phyloP scores from a whole-genome alignment of 345 rosid species.

The Eucalyptus paniculata region DNA sequence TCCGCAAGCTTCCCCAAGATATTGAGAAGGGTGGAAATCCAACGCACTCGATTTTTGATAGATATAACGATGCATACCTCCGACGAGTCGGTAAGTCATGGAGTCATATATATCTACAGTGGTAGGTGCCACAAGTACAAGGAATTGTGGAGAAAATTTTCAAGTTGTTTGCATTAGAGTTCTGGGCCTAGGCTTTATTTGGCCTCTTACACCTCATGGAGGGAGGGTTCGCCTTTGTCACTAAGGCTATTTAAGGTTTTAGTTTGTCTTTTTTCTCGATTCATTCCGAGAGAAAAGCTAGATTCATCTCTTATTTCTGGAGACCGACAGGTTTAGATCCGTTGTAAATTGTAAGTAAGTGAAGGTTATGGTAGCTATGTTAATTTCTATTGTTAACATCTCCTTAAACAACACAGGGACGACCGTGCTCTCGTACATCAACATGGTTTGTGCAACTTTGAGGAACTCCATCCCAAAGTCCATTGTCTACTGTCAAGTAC shows the following conservation, averaged over 20 bases:
- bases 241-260: background rate
- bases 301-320: background rate
- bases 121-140: background rate
- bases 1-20: slow-evolving; percentile 95
- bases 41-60: slow-evolving; percentile 73
- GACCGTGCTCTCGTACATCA: slow-evolving; percentile 65
- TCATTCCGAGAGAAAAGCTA: background rate
- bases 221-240: background rate
- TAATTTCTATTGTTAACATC: background rate
- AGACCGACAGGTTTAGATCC: background rate
- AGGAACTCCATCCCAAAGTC: slow-evolving; percentile 90
- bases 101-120: background rate
- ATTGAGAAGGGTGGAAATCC: slow-evolving; percentile 96
- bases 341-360: background rate
- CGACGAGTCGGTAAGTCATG: slow-evolving; percentile 56
- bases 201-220: background rate
- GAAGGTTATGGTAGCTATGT: background rate
- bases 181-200: background rate
- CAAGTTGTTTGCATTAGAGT: background rate
- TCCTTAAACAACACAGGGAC: slow-evolving; percentile 24
- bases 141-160: background rate
- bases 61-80: slow-evolving; percentile 85
- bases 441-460: slow-evolving; percentile 70
- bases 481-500: slow-evolving; percentile 89
- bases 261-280: background rate